phyloP scores from a whole-genome alignment of 1,284 basidiomycete genomes.

The Rhodotorula sp. region DNA sequence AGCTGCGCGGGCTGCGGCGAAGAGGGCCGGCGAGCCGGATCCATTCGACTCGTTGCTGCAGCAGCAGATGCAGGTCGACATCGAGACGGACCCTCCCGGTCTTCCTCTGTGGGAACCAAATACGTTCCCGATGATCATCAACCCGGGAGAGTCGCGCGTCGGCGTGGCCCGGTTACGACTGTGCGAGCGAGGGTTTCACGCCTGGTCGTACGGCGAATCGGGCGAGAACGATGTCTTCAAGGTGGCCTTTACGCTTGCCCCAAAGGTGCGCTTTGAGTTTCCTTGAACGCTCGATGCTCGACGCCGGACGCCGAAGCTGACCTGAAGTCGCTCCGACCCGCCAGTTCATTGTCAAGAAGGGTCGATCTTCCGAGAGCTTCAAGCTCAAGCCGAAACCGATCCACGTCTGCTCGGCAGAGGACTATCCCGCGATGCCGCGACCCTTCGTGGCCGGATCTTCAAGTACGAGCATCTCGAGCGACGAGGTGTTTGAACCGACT shows the following conservation, averaged over 20 bases:
- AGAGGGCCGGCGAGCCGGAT: not conserved
- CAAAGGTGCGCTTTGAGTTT: slow-evolving; percentile 10
- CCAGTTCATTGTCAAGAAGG: slow-evolving; percentile 21
- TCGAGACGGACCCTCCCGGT: not conserved
- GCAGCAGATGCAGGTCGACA: not conserved
- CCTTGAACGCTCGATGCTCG: not conserved
- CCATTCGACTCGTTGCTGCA: not conserved
- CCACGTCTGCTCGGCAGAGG: not conserved
- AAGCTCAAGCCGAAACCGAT: slow-evolving; percentile 11
- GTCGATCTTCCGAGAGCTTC: slow-evolving; percentile 4
- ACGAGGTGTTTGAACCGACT: not conserved
- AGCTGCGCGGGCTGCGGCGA: not conserved
- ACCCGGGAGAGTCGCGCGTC: not conserved
- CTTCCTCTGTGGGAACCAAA: not conserved
- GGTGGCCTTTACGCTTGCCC: slow-evolving; percentile 20
- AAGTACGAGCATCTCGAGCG: too few species aligned
- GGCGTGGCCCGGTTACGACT: not conserved
- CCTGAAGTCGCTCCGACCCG: not conserved
- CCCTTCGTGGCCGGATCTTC: not conserved
- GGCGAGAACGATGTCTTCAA: slow-evolving; percentile 16
- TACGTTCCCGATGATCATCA: not conserved
- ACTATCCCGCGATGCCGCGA: slow-evolving; percentile 9
- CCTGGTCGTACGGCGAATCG: slow-evolving; percentile 40
- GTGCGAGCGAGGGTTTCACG: slow-evolving; percentile 1
- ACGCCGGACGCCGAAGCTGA: not conserved